Conservation (phyloP, 1,139 yeast genomes). For the Zygosaccharomyces sapae region DNA sequence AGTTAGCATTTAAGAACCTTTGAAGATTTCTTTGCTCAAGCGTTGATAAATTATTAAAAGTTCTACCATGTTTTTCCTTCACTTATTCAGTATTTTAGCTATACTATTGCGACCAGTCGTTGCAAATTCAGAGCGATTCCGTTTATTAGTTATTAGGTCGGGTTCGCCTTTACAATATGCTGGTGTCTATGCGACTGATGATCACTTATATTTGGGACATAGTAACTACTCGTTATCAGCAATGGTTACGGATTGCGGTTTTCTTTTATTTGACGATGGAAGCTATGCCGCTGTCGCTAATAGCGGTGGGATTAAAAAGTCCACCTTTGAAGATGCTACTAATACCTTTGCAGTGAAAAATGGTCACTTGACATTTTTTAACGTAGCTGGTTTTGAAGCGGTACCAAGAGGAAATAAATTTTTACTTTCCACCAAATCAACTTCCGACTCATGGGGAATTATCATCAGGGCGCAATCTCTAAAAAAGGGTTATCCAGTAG, state of each 20-base stretch:
- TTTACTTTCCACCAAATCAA: constrained; percentile 7
- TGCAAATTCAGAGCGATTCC: constrained; percentile 36
- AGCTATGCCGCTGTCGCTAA: constrained; percentile 15
- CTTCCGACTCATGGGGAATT: constrained; percentile 6
- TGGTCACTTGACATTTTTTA: constrained; percentile 13
- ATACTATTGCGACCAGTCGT: constrained; percentile 13
- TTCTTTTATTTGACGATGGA: constrained; percentile 17
- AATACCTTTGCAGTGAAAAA: constrained; percentile 14
- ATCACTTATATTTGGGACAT: constrained; percentile 18
- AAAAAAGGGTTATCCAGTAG: background rate
- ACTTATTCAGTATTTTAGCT: constrained; percentile 4
- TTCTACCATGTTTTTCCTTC: background rate
- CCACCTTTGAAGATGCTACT: constrained; percentile 17
- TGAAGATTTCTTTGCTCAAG: too few species aligned
- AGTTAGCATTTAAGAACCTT: background rate
- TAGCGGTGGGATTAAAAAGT: constrained; percentile 15
- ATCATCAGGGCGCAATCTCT: constrained; percentile 11
- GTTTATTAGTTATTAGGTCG: constrained; percentile 33
- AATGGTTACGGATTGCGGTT: constrained; percentile 22
- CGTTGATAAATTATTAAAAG: too few species aligned
- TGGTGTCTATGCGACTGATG: constrained; percentile 13
- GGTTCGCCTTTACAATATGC: constrained; percentile 35
- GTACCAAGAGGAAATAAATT: constrained; percentile 8
- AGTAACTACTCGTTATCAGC: constrained; percentile 13
- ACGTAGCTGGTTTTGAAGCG: constrained; percentile 13